phyloP scores from a whole-genome alignment of 805 yeast genomes.

The Jamesozyma rosinii region DNA sequence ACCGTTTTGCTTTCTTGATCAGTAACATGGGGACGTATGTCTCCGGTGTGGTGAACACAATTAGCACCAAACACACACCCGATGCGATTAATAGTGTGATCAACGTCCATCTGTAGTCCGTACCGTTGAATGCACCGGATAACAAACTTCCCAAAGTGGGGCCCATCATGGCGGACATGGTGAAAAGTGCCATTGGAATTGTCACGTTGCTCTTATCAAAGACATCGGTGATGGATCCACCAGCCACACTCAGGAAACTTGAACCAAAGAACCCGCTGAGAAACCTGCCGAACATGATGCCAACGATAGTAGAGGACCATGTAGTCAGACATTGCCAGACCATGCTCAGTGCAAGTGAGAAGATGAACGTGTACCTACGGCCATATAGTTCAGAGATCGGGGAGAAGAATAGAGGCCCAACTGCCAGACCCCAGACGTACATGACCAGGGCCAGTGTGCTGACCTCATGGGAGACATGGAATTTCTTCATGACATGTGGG shows the following conservation, averaged over 20 bases:
- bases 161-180: constrained; percentile 58
- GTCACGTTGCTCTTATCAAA: constrained; percentile 55
- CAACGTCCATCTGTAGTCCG: constrained; percentile 64
- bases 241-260: constrained; percentile 66
- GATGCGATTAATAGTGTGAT: constrained; percentile 53
- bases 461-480: constrained; percentile 47
- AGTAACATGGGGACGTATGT: constrained; percentile 51
- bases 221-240: constrained; percentile 68
- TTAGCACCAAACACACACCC: constrained; percentile 43
- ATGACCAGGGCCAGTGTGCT: constrained; percentile 50
- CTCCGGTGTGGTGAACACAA: constrained; percentile 46
- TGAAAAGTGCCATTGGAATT: constrained; percentile 56
- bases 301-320: constrained; percentile 52
- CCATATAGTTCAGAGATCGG: constrained; percentile 65
- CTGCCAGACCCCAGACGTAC: constrained; percentile 61
- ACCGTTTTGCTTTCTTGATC: constrained; percentile 41
- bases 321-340: constrained; percentile 48
- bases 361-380: constrained; percentile 49
- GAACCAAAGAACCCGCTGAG: constrained; percentile 67
- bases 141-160: constrained; percentile 63
- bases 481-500: constrained; percentile 38
- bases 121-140: constrained; percentile 43
- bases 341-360: constrained; percentile 50
- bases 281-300: constrained; percentile 55
- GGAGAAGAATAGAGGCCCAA: constrained; percentile 56